Evolutionary conservation across 371 early-diverging fungal species (phyloP).

Genomic region (Mucor lusitanicus): DNA sequence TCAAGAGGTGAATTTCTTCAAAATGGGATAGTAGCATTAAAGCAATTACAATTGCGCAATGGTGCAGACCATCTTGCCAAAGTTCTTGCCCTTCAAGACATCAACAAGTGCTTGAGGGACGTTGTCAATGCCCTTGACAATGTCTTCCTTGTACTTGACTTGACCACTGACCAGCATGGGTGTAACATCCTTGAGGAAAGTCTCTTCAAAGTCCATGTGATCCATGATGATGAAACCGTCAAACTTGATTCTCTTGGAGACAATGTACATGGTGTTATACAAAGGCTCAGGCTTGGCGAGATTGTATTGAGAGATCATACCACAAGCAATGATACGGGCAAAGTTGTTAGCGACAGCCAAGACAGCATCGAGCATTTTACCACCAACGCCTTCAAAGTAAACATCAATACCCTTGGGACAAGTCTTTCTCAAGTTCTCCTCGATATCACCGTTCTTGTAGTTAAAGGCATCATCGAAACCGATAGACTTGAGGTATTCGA

Average conservation of each 20-base stretch:
- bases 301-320: slow-evolving; percentile 77
- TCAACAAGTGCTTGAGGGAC: slow-evolving; percentile 75
- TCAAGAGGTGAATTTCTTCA: not conserved
- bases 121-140: slow-evolving; percentile 78
- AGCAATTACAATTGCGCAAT: slow-evolving; percentile 39
- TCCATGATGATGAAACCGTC: slow-evolving; percentile 71
- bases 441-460: slow-evolving; percentile 69
- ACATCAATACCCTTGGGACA: slow-evolving; percentile 75
- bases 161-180: slow-evolving; percentile 66
- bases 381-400: slow-evolving; percentile 76
- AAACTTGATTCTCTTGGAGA: slow-evolving; percentile 52
- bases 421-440: slow-evolving; percentile 42
- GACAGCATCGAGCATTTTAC: slow-evolving; percentile 67
- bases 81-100: slow-evolving; percentile 77
- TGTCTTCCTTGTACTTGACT: slow-evolving; percentile 63
- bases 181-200: slow-evolving; percentile 64
- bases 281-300: slow-evolving; percentile 24
- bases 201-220: slow-evolving; percentile 48
- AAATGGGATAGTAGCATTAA: not conserved
- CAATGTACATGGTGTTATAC: slow-evolving; percentile 33
- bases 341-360: slow-evolving; percentile 51
- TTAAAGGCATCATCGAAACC: slow-evolving; percentile 82
- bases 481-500: slow-evolving; percentile 60
- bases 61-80: slow-evolving; percentile 82
- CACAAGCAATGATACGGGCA: slow-evolving; percentile 63